Evolutionary conservation across 2,329 filamentous ascomycete species (phyloP).

Genomic region (Thelonectria blattea): DNA sequence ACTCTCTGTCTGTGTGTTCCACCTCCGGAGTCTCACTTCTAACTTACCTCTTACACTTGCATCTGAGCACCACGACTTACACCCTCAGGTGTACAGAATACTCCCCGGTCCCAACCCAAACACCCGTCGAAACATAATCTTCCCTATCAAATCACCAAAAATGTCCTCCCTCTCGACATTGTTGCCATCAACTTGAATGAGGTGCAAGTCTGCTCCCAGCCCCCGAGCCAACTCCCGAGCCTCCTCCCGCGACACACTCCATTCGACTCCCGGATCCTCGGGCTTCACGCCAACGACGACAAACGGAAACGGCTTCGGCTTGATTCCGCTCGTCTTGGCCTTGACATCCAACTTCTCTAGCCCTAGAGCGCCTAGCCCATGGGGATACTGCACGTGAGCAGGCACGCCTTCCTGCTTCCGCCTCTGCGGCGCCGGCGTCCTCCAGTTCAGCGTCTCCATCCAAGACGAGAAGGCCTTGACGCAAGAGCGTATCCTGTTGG

Average conservation of each 20-base stretch:
- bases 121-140: background rate
- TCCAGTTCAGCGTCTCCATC: no score
- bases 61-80: no score
- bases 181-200: background rate
- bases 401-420: background rate
- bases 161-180: background rate
- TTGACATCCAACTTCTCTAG: background rate
- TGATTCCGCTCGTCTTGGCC: background rate
- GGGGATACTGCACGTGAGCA: background rate
- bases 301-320: background rate
- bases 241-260: background rate
- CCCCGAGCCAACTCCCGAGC: background rate
- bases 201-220: background rate
- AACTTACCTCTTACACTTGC: no score
- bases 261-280: background rate
- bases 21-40: no score
- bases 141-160: background rate
- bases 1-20: no score
- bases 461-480: no score
- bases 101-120: background rate
- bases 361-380: background rate
- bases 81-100: background rate
- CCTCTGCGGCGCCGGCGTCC: background rate
- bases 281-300: background rate
- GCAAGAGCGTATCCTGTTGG: no score